Percentiles rank a stretch among this genome's conserved stretches.
Conservation (phyloP, 257 asterid species). For the Lycium barbarum region DNA sequence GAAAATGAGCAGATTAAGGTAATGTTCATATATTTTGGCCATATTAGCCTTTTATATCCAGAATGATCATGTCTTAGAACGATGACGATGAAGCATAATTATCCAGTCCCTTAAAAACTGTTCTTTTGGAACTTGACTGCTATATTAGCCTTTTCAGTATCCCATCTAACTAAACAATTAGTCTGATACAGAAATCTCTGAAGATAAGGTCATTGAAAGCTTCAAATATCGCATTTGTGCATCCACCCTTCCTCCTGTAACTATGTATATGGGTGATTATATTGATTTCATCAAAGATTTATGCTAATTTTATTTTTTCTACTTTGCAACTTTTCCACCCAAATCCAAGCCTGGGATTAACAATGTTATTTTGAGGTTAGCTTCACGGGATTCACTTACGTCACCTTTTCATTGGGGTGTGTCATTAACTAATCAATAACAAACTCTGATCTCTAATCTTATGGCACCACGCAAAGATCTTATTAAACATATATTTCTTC, state of each 20-base stretch:
- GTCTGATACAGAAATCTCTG: slow-evolving; percentile 7
- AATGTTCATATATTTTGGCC: not conserved
- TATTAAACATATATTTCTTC: not conserved
- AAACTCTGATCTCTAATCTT: not conserved
- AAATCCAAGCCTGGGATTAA: not conserved
- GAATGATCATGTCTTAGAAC: not conserved
- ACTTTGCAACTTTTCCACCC: not conserved
- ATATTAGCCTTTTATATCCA: not conserved
- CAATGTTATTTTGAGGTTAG: not conserved
- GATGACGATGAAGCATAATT: not conserved
- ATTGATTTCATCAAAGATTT: not conserved
- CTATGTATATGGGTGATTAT: not conserved
- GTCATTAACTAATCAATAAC: slow-evolving; percentile 1
- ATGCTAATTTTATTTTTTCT: not conserved
- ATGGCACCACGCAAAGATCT: not conserved
- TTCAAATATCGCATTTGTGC: not conserved
- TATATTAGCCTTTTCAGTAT: slow-evolving; percentile 12
- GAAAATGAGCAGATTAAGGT: slow-evolving; percentile 17
- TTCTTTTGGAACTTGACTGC: not conserved
- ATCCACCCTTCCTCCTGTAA: slow-evolving; percentile 10
- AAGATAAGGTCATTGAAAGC: not conserved
- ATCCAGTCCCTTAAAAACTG: slow-evolving; percentile 1
- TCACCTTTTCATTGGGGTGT: not conserved
- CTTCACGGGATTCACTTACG: not conserved
- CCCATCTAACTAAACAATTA: not conserved